Conservation (phyloP, 176 grass and related monocot genomes). For the Luzula sylvatica region DNA sequence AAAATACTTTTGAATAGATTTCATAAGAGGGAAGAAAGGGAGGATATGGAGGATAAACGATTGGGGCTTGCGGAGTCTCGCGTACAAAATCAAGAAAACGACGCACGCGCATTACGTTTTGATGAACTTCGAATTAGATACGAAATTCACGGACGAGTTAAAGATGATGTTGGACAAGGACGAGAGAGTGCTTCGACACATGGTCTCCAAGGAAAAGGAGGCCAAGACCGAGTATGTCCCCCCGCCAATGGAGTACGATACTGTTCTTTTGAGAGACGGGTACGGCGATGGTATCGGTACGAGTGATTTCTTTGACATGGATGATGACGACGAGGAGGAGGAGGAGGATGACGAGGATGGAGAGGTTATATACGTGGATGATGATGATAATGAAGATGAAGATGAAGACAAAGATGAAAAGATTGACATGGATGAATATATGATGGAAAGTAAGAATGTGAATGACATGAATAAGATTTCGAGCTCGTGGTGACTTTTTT, state of each 20-base stretch:
- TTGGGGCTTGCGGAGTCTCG: conserved; percentile 74
- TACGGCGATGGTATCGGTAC: neutral
- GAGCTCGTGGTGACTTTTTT: too few relatives aligned
- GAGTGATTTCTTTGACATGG: conserved; percentile 15
- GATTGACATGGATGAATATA: conserved; percentile 13
- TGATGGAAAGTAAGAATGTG: too few relatives aligned
- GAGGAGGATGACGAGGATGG: conserved; percentile 24
- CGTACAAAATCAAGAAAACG: conserved; percentile 88
- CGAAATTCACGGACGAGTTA: conserved; percentile 76
- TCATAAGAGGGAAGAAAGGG: conserved; percentile 83
- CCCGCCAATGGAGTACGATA: conserved; percentile 57
- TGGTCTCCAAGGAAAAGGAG: conserved; percentile 69
- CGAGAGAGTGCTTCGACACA: conserved; percentile 77
- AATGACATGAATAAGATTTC: too few relatives aligned
- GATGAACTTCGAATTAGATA: conserved; percentile 92
- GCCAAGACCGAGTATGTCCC: conserved; percentile 61
- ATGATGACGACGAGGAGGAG: conserved; percentile 24
- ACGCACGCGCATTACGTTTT: conserved; percentile 71
- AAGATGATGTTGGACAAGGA: conserved; percentile 88
- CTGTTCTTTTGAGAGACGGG: conserved; percentile 37
- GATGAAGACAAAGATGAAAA: conserved; percentile 14
- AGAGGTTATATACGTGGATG: conserved; percentile 67
- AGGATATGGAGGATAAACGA: conserved; percentile 95
- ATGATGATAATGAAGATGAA: conserved; percentile 24
- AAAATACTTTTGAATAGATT: conserved; percentile 36